phyloP scores from a whole-genome alignment of 345 rosid genomes.

The Salix suchowensis region DNA sequence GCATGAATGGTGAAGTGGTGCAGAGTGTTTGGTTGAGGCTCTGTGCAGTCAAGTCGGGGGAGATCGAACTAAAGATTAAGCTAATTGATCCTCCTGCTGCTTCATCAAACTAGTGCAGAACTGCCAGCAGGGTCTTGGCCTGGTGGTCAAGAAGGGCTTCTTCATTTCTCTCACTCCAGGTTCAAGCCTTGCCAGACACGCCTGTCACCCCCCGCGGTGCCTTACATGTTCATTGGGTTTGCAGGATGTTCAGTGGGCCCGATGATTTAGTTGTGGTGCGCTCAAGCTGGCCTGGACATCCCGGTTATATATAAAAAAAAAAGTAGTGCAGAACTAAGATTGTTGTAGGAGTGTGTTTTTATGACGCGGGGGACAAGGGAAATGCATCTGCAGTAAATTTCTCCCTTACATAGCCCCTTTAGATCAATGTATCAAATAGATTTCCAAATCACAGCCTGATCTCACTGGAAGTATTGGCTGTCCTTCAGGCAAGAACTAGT shows the following conservation, averaged over 20 bases:
- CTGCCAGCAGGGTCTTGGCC: too few species aligned
- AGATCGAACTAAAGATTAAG: conserved; percentile 77
- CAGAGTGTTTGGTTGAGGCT: conserved; percentile 88
- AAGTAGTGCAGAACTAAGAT: conserved; percentile 8
- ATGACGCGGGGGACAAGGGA: neutral
- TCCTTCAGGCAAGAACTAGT: neutral
- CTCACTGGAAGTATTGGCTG: neutral
- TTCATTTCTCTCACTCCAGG: too few species aligned
- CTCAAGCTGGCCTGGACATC: too few species aligned
- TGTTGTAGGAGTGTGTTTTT: neutral
- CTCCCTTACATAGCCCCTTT: neutral
- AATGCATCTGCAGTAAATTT: neutral
- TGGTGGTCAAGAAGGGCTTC: too few species aligned
- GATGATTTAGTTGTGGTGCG: too few species aligned
- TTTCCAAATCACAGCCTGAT: neutral
- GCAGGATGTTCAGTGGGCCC: too few species aligned
- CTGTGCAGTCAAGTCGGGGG: conserved; percentile 82
- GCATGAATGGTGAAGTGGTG: conserved; percentile 71
- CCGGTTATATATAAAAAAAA: too few species aligned
- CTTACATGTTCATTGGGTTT: too few species aligned
- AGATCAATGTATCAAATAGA: neutral
- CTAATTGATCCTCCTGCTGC: conserved; percentile 41
- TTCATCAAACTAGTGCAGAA: conserved; percentile 7
- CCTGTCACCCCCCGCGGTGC: too few species aligned
- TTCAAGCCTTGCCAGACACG: too few species aligned